These are phyloP conservation scores for Starmera quercuum DNA, from an alignment of 805 yeast species.

Conservation along the genomic window DNA sequence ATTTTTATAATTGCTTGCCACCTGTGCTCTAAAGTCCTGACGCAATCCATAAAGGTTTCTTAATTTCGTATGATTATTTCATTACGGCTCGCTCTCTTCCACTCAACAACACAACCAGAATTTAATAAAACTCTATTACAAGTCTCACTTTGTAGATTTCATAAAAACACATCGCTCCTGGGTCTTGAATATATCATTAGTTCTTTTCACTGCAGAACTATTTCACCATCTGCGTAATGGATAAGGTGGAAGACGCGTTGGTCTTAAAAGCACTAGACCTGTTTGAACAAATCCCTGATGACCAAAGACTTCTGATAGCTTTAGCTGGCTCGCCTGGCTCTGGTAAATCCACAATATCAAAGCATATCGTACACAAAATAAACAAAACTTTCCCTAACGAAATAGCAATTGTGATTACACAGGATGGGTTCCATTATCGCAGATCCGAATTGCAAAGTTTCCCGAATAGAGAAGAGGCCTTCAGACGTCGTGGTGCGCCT, in stretches of 20 bases:
- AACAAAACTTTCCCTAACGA: slow-evolving; percentile 1
- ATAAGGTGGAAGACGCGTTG: slow-evolving; percentile 3
- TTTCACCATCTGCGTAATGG: slow-evolving; percentile 4
- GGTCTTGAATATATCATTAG: too few relatives aligned
- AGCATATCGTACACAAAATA: slow-evolving; percentile 3
- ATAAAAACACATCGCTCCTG: too few relatives aligned
- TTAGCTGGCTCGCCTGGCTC: slow-evolving; percentile 10
- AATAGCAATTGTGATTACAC: slow-evolving; percentile 2
- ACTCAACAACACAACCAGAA: too few relatives aligned
- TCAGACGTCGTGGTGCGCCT: slow-evolving; percentile 4
- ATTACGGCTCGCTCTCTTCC: too few relatives aligned
- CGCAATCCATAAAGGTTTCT: too few relatives aligned
- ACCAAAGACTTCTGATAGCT: slow-evolving; percentile 5
- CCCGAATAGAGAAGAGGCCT: slow-evolving; percentile 2
- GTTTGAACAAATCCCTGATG: slow-evolving; percentile 2
- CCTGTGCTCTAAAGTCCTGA: too few relatives aligned
- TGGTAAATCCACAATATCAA: slow-evolving; percentile 7
- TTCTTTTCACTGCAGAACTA: not conserved
- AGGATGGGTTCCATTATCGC: slow-evolving; percentile 3
- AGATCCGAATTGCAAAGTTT: slow-evolving; percentile 1
- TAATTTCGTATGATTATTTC: too few relatives aligned
- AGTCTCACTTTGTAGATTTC: too few relatives aligned
- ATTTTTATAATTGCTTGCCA: too few relatives aligned
- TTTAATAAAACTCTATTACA: too few relatives aligned
- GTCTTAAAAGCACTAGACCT: slow-evolving; percentile 2